phyloP scores from a whole-genome alignment of 2,329 filamentous ascomycete species.

The Fusarium sp. region DNA sequence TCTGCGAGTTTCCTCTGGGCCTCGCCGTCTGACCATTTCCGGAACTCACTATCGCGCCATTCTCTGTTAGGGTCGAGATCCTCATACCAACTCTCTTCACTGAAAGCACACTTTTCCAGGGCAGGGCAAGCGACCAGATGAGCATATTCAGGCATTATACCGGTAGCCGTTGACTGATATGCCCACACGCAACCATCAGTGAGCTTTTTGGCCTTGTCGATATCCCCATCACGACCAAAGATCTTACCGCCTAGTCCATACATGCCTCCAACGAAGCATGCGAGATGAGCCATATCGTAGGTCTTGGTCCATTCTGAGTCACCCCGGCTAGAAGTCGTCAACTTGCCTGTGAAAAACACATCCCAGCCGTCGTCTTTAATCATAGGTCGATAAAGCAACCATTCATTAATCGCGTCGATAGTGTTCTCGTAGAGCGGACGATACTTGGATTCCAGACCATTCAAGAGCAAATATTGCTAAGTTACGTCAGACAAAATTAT shows the following conservation, averaged over 20 bases:
- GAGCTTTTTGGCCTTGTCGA: conserved; percentile 72
- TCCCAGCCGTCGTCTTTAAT: conserved; percentile 70
- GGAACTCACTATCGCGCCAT: conserved; percentile 55
- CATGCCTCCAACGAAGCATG: conserved; percentile 78
- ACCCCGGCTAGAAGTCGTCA: conserved; percentile 57
- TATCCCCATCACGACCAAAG: conserved; percentile 66
- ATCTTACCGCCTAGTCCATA: conserved; percentile 72
- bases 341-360: conserved; percentile 77
- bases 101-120: conserved; percentile 61
- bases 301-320: conserved; percentile 55
- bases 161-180: conserved; percentile 67
- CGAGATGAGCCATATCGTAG: conserved; percentile 72
- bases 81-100: conserved; percentile 59
- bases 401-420: conserved; percentile 73
- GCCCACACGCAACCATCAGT: conserved; percentile 77
- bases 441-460: conserved; percentile 79
- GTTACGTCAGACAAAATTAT: conserved; percentile 44
- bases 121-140: conserved; percentile 58
- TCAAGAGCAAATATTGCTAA: conserved; percentile 76
- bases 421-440: conserved; percentile 75
- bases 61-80: conserved; percentile 57
- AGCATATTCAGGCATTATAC: conserved; percentile 72
- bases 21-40: conserved; percentile 57
- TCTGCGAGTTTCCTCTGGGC: conserved; percentile 46
- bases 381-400: conserved; percentile 83